Evolutionary conservation across 2,329 filamentous ascomycete species (phyloP).

Genomic region (Alternaria gaisen): DNA sequence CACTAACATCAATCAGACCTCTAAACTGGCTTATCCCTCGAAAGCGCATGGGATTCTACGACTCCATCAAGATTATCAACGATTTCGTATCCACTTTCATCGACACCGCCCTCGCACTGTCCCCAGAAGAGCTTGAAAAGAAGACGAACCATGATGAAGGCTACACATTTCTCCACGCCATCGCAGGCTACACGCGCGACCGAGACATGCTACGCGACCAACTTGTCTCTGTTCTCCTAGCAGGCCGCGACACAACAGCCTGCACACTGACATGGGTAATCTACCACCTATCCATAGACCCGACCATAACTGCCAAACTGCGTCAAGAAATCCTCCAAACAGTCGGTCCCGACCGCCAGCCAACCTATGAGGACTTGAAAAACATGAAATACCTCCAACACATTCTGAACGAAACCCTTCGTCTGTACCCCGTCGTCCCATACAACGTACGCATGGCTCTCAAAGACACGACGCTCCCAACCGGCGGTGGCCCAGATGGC

Average conservation of each 20-base stretch:
- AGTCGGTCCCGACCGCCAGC: conserved; percentile 68
- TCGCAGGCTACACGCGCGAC: conserved; percentile 79
- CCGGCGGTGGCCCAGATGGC: conserved; percentile 58
- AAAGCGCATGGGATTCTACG: conserved; percentile 66
- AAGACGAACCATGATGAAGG: conserved; percentile 75
- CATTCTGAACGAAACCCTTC: conserved; percentile 51
- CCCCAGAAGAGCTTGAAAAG: conserved; percentile 74
- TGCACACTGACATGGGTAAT: conserved; percentile 81
- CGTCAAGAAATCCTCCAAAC: conserved; percentile 74
- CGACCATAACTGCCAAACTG: conserved; percentile 71
- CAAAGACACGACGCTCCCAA: conserved; percentile 59
- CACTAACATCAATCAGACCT: conserved; percentile 55
- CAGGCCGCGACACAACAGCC: conserved; percentile 88
- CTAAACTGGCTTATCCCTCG: conserved; percentile 71
- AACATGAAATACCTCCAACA: conserved; percentile 76
- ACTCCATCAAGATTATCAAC: conserved; percentile 74
- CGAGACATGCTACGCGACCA: conserved; percentile 80
- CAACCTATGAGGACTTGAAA: conserved; percentile 83
- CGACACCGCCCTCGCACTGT: conserved; percentile 73
- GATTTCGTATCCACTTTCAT: conserved; percentile 81
- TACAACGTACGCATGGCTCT: conserved; percentile 60
- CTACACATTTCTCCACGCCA: conserved; percentile 87
- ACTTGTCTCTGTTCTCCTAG: conserved; percentile 75
- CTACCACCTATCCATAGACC: conserved; percentile 80
- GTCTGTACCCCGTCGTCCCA: conserved; percentile 60